A percentile compares a stretch with the other conserved stretches of the same genome.
Conservation (phyloP, 768 basidiomycete genomes). For the Termitomyces heimii region DNA sequence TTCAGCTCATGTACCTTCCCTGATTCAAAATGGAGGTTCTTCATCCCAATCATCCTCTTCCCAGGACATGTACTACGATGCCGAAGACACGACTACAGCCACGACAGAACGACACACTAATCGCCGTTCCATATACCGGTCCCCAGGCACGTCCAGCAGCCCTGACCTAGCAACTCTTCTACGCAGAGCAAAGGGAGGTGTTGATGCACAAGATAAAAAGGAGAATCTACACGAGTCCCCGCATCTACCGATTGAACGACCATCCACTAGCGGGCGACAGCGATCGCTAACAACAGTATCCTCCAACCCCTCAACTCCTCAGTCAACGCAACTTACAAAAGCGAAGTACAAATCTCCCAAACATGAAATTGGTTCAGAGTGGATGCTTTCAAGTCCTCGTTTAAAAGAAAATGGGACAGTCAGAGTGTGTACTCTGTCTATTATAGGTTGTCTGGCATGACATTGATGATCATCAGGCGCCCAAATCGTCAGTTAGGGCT, state of each 20-base stretch:
- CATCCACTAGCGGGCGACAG: constrained; percentile 25
- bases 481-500: constrained; percentile 62
- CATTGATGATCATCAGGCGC: constrained; percentile 25
- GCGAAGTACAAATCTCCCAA: constrained; percentile 23
- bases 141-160: constrained; percentile 84
- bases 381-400: constrained; percentile 43
- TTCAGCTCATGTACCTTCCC: constrained; percentile 30
- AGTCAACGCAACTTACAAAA: constrained; percentile 27
- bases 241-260: constrained; percentile 34
- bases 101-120: constrained; percentile 61
- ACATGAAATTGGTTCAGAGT: constrained; percentile 27
- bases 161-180: constrained; percentile 88
- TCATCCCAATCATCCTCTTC: constrained; percentile 49
- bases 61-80: constrained; percentile 57
- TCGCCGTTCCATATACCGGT: constrained; percentile 81
- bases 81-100: constrained; percentile 36
- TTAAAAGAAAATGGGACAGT: constrained; percentile 37
- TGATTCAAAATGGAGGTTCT: constrained; percentile 21
- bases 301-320: constrained; percentile 18
- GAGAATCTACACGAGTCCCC: constrained; percentile 28
- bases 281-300: constrained; percentile 38
- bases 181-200: constrained; percentile 66
- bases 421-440: constrained; percentile 37
- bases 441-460: not conserved
- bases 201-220: constrained; percentile 25